Percentiles rank a stretch among this genome's conserved stretches.
Evolutionary conservation across 495 filamentous ascomycete species (phyloP).

Genomic region (Cetradonia linearis): DNA sequence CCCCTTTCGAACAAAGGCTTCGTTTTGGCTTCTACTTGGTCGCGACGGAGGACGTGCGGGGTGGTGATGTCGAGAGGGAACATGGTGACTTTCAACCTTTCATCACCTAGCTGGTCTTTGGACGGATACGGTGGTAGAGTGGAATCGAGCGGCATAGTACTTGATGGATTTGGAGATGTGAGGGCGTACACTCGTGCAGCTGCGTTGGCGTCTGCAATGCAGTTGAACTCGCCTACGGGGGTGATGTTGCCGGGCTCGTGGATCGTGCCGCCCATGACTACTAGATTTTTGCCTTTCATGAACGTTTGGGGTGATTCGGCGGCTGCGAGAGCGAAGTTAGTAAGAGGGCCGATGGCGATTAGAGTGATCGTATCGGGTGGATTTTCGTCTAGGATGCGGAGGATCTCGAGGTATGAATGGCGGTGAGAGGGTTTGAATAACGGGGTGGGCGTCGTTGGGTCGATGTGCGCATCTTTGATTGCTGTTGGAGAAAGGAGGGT

Average conservation of each 20-base stretch:
- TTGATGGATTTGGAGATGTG: constrained; percentile 63
- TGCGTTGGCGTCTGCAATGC: constrained; percentile 70
- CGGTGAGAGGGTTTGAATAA: constrained; percentile 63
- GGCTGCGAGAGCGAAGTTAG: constrained; percentile 82
- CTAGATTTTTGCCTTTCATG: constrained; percentile 75
- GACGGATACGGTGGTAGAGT: constrained; percentile 56
- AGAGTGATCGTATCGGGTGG: constrained; percentile 77
- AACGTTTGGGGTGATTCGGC: constrained; percentile 77
- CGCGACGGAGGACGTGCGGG: constrained; percentile 54
- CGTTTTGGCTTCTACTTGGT: constrained; percentile 48
- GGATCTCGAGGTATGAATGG: constrained; percentile 73
- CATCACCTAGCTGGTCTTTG: constrained; percentile 40
- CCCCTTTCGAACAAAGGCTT: constrained; percentile 40
- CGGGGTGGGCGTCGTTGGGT: constrained; percentile 32
- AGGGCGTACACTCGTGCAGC: constrained; percentile 83
- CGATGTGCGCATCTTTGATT: constrained; percentile 28
- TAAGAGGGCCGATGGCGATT: constrained; percentile 80
- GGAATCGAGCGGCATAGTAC: constrained; percentile 55
- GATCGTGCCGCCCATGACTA: constrained; percentile 95
- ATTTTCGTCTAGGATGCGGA: constrained; percentile 66
- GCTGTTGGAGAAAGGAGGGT: constrained; percentile 33
- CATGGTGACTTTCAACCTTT: constrained; percentile 59
- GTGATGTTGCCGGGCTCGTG: constrained; percentile 69
- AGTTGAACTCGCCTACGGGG: constrained; percentile 75
- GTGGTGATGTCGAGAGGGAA: constrained; percentile 88